Percentiles rank a stretch among this genome's conserved stretches.
phyloP scores from a whole-genome alignment of 2,329 filamentous ascomycete genomes.

The Fusarium chlamydosporum region DNA sequence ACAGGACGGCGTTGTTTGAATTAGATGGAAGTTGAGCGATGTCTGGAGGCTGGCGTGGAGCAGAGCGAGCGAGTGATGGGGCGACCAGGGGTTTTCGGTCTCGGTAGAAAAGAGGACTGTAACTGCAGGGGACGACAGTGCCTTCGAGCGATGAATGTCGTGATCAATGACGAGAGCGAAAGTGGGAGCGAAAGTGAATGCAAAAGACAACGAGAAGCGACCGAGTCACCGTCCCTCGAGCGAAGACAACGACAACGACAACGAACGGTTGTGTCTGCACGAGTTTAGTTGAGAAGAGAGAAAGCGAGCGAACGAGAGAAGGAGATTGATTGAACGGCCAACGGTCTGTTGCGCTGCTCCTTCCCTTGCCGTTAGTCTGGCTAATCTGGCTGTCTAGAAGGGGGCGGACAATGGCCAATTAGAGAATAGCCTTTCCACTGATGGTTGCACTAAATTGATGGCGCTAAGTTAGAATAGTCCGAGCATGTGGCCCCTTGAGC shows the following conservation, averaged over 20 bases:
- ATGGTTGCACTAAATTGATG: conserved; percentile 26
- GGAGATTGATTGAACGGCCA: conserved; percentile 40
- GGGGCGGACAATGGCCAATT: conserved; percentile 37
- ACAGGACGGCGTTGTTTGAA: conserved; percentile 47
- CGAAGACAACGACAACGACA: conserved; percentile 28
- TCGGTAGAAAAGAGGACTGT: conserved; percentile 9
- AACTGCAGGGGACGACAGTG: conserved; percentile 37
- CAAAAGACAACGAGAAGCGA: conserved; percentile 35
- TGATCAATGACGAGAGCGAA: conserved; percentile 33
- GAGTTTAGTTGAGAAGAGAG: conserved; percentile 22
- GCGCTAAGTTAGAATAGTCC: conserved; percentile 33
- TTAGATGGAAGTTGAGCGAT: conserved; percentile 44
- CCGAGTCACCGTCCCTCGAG: conserved; percentile 24
- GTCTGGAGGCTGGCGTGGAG: conserved; percentile 42
- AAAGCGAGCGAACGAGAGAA: conserved; percentile 21
- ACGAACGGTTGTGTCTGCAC: conserved; percentile 36
- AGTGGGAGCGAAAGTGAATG: conserved; percentile 29
- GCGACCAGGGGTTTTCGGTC: conserved; percentile 43
- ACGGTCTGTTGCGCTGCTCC: conserved; percentile 39
- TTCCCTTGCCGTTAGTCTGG: conserved; percentile 44
- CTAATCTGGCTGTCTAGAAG: conserved; percentile 23
- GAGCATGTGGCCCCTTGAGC: conserved; percentile 35
- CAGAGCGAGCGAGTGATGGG: conserved; percentile 42
- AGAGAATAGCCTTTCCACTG: conserved; percentile 14
- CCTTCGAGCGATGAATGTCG: conserved; percentile 17